Percentiles rank a stretch among this genome's conserved stretches.
Conservation (phyloP, 495 filamentous ascomycete genomes). For the Neurospora pannonica region DNA sequence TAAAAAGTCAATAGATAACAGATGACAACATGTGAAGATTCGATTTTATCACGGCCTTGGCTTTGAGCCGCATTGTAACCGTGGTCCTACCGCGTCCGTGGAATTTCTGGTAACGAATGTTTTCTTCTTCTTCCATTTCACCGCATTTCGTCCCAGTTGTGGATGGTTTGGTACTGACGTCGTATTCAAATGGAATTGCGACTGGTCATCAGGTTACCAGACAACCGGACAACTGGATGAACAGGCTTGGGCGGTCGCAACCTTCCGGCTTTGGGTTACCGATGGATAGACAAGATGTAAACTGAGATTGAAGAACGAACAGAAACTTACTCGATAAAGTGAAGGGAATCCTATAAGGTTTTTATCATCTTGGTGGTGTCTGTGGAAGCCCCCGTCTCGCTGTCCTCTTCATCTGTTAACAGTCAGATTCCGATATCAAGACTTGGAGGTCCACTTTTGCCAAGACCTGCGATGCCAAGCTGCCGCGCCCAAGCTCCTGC, state of each 20-base stretch:
- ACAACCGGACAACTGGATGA: not conserved
- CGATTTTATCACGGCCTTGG: not conserved
- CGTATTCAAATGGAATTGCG: not conserved
- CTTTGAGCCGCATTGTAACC: not conserved
- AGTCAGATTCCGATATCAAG: not conserved
- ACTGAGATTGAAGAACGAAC: not conserved
- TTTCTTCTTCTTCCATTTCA: not conserved
- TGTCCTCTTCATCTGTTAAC: not conserved
- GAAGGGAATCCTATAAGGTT: not conserved
- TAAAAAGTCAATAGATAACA: not conserved
- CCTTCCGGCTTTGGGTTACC: not conserved
- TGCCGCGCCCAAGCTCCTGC: not conserved
- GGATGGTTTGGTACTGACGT: not conserved
- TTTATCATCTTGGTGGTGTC: not conserved
- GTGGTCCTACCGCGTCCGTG: not conserved
- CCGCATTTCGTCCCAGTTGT: not conserved
- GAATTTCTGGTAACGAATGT: not conserved
- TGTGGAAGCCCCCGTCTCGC: not conserved
- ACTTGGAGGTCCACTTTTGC: not conserved
- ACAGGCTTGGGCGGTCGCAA: not conserved
- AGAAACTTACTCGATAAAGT: not conserved
- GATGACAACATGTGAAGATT: not conserved
- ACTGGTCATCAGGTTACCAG: not conserved
- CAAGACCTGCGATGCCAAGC: not conserved
- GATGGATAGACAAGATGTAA: not conserved